Evolutionary conservation across 2,329 filamentous ascomycete genomes (phyloP).

Genomic region (Sodiomyces alkalinus): DNA sequence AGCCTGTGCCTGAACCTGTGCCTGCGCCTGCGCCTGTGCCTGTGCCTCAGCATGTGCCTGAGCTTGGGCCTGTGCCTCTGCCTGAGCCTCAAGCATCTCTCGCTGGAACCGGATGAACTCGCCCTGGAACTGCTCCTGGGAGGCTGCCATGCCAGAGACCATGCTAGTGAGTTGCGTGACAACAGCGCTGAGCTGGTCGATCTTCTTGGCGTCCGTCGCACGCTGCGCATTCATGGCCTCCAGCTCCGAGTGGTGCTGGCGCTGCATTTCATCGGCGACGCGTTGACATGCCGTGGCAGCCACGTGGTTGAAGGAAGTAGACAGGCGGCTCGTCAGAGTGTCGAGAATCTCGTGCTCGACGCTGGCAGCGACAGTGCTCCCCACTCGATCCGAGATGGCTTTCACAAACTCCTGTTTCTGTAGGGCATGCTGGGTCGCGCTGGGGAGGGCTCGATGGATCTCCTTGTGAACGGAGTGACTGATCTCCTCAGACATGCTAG

Average conservation of each 20-base stretch:
- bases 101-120: slow-evolving; percentile 44
- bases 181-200: slow-evolving; percentile 54
- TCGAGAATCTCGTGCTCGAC: slow-evolving; percentile 55
- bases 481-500: slow-evolving; percentile 51
- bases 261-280: slow-evolving; percentile 53
- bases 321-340: slow-evolving; percentile 46
- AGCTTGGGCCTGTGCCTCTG: too few relatives aligned
- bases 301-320: slow-evolving; percentile 50
- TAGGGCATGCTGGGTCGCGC: slow-evolving; percentile 49
- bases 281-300: slow-evolving; percentile 52
- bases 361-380: slow-evolving; percentile 47
- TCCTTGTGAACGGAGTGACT: slow-evolving; percentile 56
- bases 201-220: slow-evolving; percentile 42
- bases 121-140: slow-evolving; percentile 54
- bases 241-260: slow-evolving; percentile 36
- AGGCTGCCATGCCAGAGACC: slow-evolving; percentile 52
- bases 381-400: slow-evolving; percentile 56
- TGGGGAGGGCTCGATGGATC: slow-evolving; percentile 54
- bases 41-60: background rate
- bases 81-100: slow-evolving; percentile 13
- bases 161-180: slow-evolving; percentile 53
- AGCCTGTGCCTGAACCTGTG: slow-evolving; percentile 1
- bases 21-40: background rate
- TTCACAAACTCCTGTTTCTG: slow-evolving; percentile 61
- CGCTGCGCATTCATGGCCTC: slow-evolving; percentile 35